Base-by-base conservation (phyloP, 2,329 filamentous ascomycete species). In the Fusarium subglutinans region DNA sequence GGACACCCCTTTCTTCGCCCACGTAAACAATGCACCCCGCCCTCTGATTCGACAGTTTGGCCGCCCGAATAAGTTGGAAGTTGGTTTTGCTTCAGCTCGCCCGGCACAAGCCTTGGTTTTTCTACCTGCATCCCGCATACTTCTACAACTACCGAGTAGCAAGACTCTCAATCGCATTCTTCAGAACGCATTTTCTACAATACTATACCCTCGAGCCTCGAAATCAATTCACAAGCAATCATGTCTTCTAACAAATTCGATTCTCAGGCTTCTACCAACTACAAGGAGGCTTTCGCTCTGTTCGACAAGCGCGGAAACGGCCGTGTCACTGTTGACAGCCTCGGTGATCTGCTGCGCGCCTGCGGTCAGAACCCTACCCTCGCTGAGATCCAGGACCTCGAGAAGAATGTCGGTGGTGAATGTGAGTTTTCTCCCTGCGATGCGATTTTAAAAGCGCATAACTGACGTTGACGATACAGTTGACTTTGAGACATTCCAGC, bases 231-330 rank as follows among this genome's bases (percentile, higher is more conserved):
- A 72, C 51, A 58, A 72, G 41, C 63, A 75, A 81, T 59, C 72
- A 88, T 87, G 86, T 78, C 84, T 79, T 86, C 87, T 88, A 88
- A 88, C 81, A 81, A 86, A 70, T 86, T 82, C 78, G 87, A 88
- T 72, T 80, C 84, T 53, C 89, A 92, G 90, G 90, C 90, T 83
- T 91, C 89, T 72, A 98, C 96, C 87, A 98, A 99, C 92, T 99
- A 98, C 94, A 98, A 98, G 89, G 96, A 99, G 92, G 96, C 96
- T 79, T 99, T 99, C 86, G 95, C 95, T 80, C 93, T 99, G 83
- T 99, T 98, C 89, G 96, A 99, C 90, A 98, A 98, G 92, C 96
- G 96, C 84, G 96, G 96, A 82, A 97, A 94, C 82, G 95, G 96
- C 82, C 95, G 95, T 79, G 96, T 98, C 78, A 86, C 93, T 45